phyloP scores from a whole-genome alignment of 306 rosid genomes.

The Benincasa hispida region DNA sequence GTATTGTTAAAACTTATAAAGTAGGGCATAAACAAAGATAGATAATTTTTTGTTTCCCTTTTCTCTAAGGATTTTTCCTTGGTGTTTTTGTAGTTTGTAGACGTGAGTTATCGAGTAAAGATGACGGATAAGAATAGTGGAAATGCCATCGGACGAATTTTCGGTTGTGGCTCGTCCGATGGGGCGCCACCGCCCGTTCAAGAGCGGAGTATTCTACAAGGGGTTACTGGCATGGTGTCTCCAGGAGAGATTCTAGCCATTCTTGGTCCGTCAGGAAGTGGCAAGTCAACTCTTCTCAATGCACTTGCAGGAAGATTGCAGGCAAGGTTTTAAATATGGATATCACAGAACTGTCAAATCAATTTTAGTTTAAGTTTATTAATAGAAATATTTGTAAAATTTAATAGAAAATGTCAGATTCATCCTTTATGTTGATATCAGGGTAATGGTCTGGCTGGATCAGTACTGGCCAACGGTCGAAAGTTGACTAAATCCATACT shows the following conservation, averaged over 20 bases:
- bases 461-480: conserved; percentile 46
- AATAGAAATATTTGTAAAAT: too few species aligned
- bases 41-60: not conserved
- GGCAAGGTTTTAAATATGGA: not conserved
- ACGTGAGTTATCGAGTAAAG: conserved; percentile 50
- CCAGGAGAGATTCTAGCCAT: conserved; percentile 81
- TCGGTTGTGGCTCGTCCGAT: not conserved
- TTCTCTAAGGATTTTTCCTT: not conserved
- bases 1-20: not conserved
- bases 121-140: conserved; percentile 22
- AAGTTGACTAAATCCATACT: conserved; percentile 30
- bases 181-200: conserved; percentile 6
- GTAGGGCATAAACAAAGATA: too few species aligned
- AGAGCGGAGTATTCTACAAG: conserved; percentile 46
- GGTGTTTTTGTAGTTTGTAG: conserved; percentile 40
- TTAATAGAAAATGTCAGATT: not conserved
- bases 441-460: conserved; percentile 35
- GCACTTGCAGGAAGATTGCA: conserved; percentile 57
- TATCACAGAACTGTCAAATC: too few species aligned
- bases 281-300: conserved; percentile 75
- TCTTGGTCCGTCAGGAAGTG: conserved; percentile 87
- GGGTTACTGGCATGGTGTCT: conserved; percentile 56
- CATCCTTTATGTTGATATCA: not conserved
- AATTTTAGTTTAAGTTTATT: too few species aligned
- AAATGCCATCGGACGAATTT: conserved; percentile 21